phyloP scores from a whole-genome alignment of 345 rosid genomes.

The Populus alba region DNA sequence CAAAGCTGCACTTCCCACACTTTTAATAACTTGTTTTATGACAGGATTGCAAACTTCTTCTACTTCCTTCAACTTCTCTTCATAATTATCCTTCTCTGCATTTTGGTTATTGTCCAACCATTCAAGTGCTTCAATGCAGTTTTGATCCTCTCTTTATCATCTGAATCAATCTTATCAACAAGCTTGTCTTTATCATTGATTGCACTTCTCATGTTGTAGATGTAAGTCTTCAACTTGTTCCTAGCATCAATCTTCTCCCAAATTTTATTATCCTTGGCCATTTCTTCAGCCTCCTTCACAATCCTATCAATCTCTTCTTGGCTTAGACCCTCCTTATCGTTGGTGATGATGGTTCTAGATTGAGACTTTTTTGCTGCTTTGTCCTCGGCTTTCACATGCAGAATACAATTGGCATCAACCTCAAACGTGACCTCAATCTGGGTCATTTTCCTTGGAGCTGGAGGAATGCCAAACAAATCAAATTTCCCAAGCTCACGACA shows the following conservation, averaged over 20 bases:
- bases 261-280: constrained; percentile 44
- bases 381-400: constrained; percentile 57
- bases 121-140: constrained; percentile 37
- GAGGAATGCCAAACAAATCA: constrained; percentile 50
- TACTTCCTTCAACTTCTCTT: constrained; percentile 53
- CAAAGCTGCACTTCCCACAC: constrained; percentile 25
- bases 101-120: constrained; percentile 57
- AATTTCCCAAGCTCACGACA: constrained; percentile 50
- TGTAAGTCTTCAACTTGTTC: constrained; percentile 52
- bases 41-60: constrained; percentile 53
- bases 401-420: constrained; percentile 48
- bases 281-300: constrained; percentile 57
- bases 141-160: constrained; percentile 54
- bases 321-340: constrained; percentile 51
- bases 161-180: constrained; percentile 39
- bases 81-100: constrained; percentile 54
- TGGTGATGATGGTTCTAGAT: constrained; percentile 49
- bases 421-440: constrained; percentile 54
- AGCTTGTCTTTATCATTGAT: constrained; percentile 42
- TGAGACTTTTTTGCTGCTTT: constrained; percentile 45
- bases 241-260: constrained; percentile 52
- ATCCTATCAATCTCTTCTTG: constrained; percentile 55
- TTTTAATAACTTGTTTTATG: constrained; percentile 45
- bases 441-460: constrained; percentile 43
- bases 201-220: constrained; percentile 49